Evolutionary conservation across 2,329 filamentous ascomycete genomes (phyloP).

Genomic region (Botrytis medusae): DNA sequence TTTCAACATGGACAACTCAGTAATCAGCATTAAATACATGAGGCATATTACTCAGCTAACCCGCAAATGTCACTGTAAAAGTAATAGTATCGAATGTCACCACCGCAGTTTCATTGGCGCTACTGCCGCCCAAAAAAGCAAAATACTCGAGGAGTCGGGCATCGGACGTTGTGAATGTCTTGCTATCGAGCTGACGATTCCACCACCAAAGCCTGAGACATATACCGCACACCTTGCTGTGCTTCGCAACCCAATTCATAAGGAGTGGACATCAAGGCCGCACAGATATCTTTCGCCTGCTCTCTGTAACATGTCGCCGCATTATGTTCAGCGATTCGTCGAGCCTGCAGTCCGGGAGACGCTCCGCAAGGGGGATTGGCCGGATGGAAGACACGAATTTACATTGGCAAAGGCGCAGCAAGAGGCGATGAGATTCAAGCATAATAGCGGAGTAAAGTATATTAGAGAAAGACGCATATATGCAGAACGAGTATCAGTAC

Average conservation of each 20-base stretch:
- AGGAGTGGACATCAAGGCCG: neutral
- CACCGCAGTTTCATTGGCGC: neutral
- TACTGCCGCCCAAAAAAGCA: neutral
- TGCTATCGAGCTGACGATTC: neutral
- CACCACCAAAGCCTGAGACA: neutral
- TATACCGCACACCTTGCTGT: neutral
- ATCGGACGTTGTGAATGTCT: neutral
- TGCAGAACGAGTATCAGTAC: neutral
- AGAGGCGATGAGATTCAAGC: accelerated
- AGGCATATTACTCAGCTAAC: neutral
- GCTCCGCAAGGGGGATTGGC: accelerated
- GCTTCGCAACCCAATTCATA: neutral
- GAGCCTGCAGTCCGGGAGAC: neutral
- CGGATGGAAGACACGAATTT: neutral
- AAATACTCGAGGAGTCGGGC: no score
- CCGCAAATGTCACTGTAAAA: neutral
- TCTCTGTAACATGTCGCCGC: neutral
- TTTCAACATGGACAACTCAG: neutral
- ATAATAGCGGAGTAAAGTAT: accelerated
- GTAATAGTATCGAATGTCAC: neutral
- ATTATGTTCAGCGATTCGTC: neutral
- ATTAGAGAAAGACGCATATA: neutral
- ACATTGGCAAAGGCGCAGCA: neutral
- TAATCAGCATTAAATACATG: neutral
- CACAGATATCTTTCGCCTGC: neutral